Evolutionary conservation across 805 yeast genomes (phyloP), one percentile per base, ranked within the genome.

Genomic region (Lipomyces starkeyi): DNA sequence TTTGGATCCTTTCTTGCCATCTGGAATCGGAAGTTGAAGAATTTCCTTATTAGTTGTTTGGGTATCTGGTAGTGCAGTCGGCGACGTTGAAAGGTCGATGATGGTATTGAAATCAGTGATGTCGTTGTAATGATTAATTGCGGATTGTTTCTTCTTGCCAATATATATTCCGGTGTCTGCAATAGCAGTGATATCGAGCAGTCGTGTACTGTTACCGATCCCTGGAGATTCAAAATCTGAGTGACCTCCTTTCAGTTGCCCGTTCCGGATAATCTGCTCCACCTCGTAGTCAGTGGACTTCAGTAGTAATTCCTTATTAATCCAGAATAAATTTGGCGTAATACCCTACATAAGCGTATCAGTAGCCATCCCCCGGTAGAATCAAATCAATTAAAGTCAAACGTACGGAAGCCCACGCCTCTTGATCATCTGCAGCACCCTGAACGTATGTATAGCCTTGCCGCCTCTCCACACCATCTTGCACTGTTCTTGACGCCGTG

Each of bases 381-480:
- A 6, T 3, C 20, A 11, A 27, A n/a, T 6, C 35, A 11, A 3
- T 8, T n/a, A 58, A 35, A n/a, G 8, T 25, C 37, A 27, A 5
- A 47, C 69, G 11, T 29, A 66, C 69, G 14, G 65, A 56, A 0
- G 89, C 84, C 98, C 97, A 93, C 11, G 88, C 80, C 74, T 93
- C 98, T 76, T 93, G 97, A 74, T 93, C 97, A 77, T 93, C 98
- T 0, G 95, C 97, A 0, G 97, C 95, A 0, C 98, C 98, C 77
- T 92, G 97, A 0, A 92, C 90, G 75, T 93, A 93, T 0, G 83
- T 78, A 71, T 79, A 88, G 0, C 87, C 88, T 8, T 76, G 67
- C 59, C 83, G 73, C 59, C 79, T 79, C 61, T 80, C 83, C 6
- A 80, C 78, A 7, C 91, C 91, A 76, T 88, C 91, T 71, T 86